These are phyloP conservation scores for Clathrospora elynae DNA, from an alignment of 2,329 filamentous ascomycete species.

Conservation along the genomic window DNA sequence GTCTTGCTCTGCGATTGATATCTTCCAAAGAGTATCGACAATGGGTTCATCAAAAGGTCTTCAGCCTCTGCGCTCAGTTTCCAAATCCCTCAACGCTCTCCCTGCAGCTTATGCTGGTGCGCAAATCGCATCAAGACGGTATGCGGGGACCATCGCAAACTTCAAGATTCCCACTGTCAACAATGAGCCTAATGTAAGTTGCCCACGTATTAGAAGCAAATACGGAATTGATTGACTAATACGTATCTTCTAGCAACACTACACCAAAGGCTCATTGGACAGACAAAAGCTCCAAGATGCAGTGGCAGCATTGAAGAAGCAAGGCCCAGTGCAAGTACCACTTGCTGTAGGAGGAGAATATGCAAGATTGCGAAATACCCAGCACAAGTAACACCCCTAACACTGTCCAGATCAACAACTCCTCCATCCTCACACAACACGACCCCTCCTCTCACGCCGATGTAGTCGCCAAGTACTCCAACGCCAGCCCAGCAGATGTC, in stretches of 20 bases:
- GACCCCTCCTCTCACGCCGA: constrained; percentile 82
- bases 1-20: constrained; percentile 1
- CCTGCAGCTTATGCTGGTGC: constrained; percentile 31
- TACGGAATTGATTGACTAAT: constrained; percentile 7
- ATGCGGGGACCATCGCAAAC: constrained; percentile 68
- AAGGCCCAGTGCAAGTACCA: constrained; percentile 76
- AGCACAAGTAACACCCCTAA: constrained; percentile 11
- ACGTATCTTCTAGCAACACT: constrained; percentile 75
- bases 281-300: constrained; percentile 76
- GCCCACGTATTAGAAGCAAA: fast-evolving
- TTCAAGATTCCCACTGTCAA: constrained; percentile 86
- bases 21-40: constrained; percentile 8
- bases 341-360: constrained; percentile 82
- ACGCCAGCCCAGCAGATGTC: constrained; percentile 77
- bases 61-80: constrained; percentile 36
- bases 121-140: constrained; percentile 35
- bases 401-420: constrained; percentile 65
- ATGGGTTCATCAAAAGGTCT: constrained; percentile 45
- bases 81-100: constrained; percentile 33
- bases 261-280: constrained; percentile 80
- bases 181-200: constrained; percentile 92
- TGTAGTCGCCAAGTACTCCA: constrained; percentile 81
- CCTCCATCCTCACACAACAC: constrained; percentile 69
- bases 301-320: constrained; percentile 70
- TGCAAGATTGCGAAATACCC: constrained; percentile 53